Conservation (phyloP, 352 stramenopile genomes). For the Globisporangium radiosum region DNA sequence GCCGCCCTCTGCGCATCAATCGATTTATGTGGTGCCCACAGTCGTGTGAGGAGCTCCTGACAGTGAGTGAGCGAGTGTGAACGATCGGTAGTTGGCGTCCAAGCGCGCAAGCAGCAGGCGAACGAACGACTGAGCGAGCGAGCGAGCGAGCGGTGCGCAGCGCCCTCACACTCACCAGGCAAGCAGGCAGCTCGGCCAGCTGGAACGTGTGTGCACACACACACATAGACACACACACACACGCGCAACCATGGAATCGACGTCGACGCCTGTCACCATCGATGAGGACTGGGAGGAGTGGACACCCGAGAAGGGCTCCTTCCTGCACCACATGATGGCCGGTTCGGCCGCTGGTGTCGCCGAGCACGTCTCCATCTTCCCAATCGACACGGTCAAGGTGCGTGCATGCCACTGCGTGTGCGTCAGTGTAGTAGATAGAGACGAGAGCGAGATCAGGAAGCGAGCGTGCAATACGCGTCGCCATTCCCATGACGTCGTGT, state of each 20-base stretch:
- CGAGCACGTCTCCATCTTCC: constrained; percentile 98
- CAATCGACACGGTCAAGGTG: constrained; percentile 88
- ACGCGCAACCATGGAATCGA: neutral
- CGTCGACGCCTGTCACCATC: constrained; percentile 8
- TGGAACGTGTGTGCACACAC: too few relatives aligned
- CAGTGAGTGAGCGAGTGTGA: neutral
- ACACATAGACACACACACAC: neutral
- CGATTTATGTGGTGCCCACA: neutral
- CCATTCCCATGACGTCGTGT: neutral
- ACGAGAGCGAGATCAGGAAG: neutral
- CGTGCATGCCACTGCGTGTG: neutral
- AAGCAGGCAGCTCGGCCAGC: neutral
- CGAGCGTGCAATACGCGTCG: too few relatives aligned
- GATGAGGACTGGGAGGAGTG: constrained; percentile 93
- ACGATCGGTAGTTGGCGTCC: constrained; percentile 3
- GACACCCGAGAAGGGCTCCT: constrained; percentile 90
- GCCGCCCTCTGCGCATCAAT: neutral
- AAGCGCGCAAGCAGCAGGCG: constrained; percentile 1
- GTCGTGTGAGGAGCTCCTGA: neutral
- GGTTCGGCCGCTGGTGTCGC: constrained; percentile 93
- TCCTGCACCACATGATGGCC: constrained; percentile 93
- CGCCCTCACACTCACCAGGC: neutral
- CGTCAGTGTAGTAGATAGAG: neutral
- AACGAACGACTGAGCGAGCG: neutral
- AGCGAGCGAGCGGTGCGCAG: neutral